Evolutionary conservation across 345 rosid genomes (phyloP).

Genomic region (Hypericum androsaemum): DNA sequence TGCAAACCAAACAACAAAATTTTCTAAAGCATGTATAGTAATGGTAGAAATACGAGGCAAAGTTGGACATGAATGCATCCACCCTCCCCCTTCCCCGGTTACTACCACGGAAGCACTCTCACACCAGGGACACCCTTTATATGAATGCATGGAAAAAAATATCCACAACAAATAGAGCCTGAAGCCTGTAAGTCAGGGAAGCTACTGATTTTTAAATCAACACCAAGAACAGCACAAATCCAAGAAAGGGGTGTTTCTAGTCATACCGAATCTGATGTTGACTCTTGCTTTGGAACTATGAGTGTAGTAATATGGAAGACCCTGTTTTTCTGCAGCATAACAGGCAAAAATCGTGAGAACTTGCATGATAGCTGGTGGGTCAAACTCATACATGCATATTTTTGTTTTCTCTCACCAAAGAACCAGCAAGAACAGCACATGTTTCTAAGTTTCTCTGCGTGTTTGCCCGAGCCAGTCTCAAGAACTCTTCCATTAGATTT

Average conservation of each 20-base stretch:
- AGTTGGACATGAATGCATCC: too few relatives aligned
- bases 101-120: too few relatives aligned
- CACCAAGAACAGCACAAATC: not conserved
- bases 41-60: too few relatives aligned
- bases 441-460: slow-evolving; percentile 88
- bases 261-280: slow-evolving; percentile 89
- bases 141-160: too few relatives aligned
- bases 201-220: not conserved
- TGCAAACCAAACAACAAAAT: too few relatives aligned
- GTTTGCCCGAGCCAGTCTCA: slow-evolving; percentile 67
- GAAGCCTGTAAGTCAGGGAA: too few relatives aligned
- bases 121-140: too few relatives aligned
- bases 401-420: slow-evolving; percentile 45
- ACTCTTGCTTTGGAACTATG: slow-evolving; percentile 94
- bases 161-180: too few relatives aligned
- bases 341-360: slow-evolving; percentile 11
- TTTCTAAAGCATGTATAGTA: too few relatives aligned
- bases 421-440: slow-evolving; percentile 92
- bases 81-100: too few relatives aligned
- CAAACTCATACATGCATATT: not conserved
- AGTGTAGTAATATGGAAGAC: slow-evolving; percentile 89
- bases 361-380: not conserved
- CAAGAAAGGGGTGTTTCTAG: not conserved
- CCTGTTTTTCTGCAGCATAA: slow-evolving; percentile 63
- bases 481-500: slow-evolving; percentile 76